Conservation (phyloP, 345 rosid species). For the Moricandia arvensis region DNA sequence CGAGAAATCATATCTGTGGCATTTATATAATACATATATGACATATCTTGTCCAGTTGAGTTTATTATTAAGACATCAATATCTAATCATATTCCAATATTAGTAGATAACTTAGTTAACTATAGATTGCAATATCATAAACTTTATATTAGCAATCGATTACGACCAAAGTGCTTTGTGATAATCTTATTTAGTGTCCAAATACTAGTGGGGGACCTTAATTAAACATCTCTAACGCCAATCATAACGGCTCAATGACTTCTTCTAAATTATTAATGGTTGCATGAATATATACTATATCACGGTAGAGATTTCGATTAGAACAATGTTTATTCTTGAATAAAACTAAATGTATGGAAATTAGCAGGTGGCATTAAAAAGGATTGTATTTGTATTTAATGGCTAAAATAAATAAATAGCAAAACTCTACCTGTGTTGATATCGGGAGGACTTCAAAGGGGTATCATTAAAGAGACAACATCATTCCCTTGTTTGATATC, state of each 20-base stretch:
- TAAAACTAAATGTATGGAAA: neutral
- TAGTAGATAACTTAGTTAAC: conserved; percentile 31
- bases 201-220: conserved; percentile 18
- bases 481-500: too few relatives aligned
- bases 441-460: too few relatives aligned
- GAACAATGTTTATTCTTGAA: neutral
- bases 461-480: too few relatives aligned
- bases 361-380: neutral
- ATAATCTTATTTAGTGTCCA: conserved; percentile 26
- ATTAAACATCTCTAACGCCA: conserved; percentile 21
- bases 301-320: neutral
- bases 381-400: neutral
- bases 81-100: conserved; percentile 12
- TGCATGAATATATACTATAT: too few relatives aligned
- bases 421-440: neutral
- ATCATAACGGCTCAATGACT: conserved; percentile 15
- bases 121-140: conserved; percentile 14
- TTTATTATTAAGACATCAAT: neutral
- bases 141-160: conserved; percentile 18
- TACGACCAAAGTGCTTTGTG: conserved; percentile 30
- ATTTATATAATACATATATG: neutral
- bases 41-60: neutral
- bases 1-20: conserved; percentile 3
- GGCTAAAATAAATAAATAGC: neutral
- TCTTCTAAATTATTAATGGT: conserved; percentile 17